Conservation (phyloP, 345 rosid species). For the Hevea brasiliensis region DNA sequence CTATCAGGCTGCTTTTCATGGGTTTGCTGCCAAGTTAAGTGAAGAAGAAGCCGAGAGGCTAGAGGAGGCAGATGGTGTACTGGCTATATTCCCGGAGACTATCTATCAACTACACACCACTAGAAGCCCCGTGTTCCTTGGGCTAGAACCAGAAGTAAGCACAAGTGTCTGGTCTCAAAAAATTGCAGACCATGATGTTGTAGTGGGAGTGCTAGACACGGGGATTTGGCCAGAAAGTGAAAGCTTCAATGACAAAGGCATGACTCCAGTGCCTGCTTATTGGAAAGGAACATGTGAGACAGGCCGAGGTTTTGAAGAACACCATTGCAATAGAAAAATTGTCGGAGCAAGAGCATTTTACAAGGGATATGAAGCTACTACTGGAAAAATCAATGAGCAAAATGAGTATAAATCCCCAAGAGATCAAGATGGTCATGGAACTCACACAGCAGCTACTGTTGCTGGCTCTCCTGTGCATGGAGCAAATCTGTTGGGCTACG, state of each 20-base stretch:
- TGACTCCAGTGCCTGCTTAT: constrained; percentile 21
- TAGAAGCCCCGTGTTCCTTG: constrained; percentile 31
- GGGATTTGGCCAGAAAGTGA: constrained; percentile 34
- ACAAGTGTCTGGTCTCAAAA: constrained; percentile 20
- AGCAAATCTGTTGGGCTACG: constrained; percentile 30
- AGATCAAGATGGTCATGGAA: constrained; percentile 39
- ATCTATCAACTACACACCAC: constrained; percentile 31
- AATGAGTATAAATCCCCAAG: constrained; percentile 28
- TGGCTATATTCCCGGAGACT: constrained; percentile 29
- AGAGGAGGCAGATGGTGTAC: constrained; percentile 24
- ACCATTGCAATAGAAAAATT: constrained; percentile 29
- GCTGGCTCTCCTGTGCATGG: constrained; percentile 28
- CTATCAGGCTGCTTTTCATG: constrained; percentile 30
- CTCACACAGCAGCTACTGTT: constrained; percentile 35
- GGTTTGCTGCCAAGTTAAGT: constrained; percentile 25
- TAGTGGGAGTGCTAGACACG: constrained; percentile 32
- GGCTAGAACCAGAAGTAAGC: constrained; percentile 25
- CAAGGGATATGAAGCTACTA: constrained; percentile 28
- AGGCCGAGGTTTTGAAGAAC: constrained; percentile 23
- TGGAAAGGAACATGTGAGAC: constrained; percentile 35
- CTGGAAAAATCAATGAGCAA: constrained; percentile 27
- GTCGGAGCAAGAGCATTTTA: constrained; percentile 30
- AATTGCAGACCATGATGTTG: constrained; percentile 23
- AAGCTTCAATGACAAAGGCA: constrained; percentile 36
- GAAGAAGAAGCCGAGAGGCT: constrained; percentile 31